These are phyloP conservation scores for Casaregolazyma suthepensis DNA, from an alignment of 1,139 yeast genomes.

Conservation along the genomic window DNA sequence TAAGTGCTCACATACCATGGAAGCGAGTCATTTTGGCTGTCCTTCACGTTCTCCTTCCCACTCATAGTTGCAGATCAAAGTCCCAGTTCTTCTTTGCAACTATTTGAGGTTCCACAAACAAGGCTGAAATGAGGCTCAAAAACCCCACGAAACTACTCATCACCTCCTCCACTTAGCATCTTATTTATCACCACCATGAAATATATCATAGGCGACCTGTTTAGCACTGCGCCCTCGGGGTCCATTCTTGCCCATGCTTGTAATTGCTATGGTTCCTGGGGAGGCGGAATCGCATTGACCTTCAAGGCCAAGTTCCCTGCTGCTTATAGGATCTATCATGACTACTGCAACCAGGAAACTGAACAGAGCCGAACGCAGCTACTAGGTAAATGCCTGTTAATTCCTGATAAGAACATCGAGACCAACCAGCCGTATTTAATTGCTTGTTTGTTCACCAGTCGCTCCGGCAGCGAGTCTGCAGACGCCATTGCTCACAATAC, in stretches of 20 bases:
- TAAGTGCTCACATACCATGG: background rate
- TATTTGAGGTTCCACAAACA: background rate
- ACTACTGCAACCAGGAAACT: conserved; percentile 40
- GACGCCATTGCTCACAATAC: conserved; percentile 47
- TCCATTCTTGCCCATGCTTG: conserved; percentile 67
- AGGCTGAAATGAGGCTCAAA: background rate
- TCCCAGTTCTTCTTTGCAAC: no score
- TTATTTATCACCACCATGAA: conserved; percentile 23
- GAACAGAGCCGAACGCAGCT: conserved; percentile 27
- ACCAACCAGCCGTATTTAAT: conserved; percentile 33
- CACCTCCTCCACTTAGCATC: background rate
- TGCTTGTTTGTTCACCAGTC: conserved; percentile 65
- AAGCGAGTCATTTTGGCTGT: background rate
- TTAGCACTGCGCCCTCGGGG: conserved; percentile 34
- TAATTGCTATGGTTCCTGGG: conserved; percentile 76
- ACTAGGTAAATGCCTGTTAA: conserved; percentile 50
- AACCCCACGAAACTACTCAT: background rate
- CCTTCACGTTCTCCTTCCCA: background rate
- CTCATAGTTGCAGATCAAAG: background rate
- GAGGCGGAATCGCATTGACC: conserved; percentile 68
- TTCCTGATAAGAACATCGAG: conserved; percentile 37
- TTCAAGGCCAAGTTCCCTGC: conserved; percentile 48
- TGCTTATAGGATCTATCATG: conserved; percentile 43
- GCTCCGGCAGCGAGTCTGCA: conserved; percentile 34
- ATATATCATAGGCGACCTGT: conserved; percentile 60